Conservation (phyloP, 768 basidiomycete genomes). For the Dioszegia aurantiaca region DNA sequence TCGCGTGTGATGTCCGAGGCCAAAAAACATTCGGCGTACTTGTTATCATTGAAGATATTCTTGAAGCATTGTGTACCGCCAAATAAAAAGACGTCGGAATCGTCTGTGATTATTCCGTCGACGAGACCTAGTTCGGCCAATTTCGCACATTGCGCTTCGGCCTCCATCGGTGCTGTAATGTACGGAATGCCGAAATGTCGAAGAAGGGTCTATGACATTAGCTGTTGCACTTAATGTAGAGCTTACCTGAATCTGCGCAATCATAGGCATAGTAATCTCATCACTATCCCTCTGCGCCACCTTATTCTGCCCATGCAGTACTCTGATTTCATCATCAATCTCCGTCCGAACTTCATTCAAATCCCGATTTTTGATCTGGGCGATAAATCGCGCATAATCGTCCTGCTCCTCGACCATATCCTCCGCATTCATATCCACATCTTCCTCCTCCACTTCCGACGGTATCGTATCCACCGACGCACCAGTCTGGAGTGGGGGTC, state of each 20-base stretch:
- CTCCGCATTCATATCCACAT: slow-evolving; percentile 66
- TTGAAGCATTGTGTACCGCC: slow-evolving; percentile 94
- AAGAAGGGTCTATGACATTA: slow-evolving; percentile 67
- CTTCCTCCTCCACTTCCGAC: slow-evolving; percentile 69
- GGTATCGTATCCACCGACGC: slow-evolving; percentile 49
- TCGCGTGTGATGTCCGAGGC: slow-evolving; percentile 78
- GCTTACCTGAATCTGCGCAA: slow-evolving; percentile 65
- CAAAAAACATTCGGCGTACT: slow-evolving; percentile 96
- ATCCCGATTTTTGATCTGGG: slow-evolving; percentile 82
- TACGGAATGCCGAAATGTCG: slow-evolving; percentile 95
- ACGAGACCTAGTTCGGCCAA: slow-evolving; percentile 77
- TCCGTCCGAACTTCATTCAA: slow-evolving; percentile 76
- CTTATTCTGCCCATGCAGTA: slow-evolving; percentile 76
- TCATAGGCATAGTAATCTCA: slow-evolving; percentile 92
- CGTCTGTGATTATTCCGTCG: slow-evolving; percentile 97
- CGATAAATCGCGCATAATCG: slow-evolving; percentile 88
- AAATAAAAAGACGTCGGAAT: slow-evolving; percentile 97
- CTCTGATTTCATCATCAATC: slow-evolving; percentile 85
- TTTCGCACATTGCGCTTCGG: slow-evolving; percentile 96
- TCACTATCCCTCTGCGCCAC: slow-evolving; percentile 90
- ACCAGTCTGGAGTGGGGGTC: slow-evolving; percentile 51
- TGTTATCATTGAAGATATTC: slow-evolving; percentile 99
- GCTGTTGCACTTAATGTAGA: slow-evolving; percentile 51
- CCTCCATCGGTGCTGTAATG: slow-evolving; percentile 98
- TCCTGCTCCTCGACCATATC: slow-evolving; percentile 55